Base-by-base conservation (phyloP, 2,329 filamentous ascomycete species). In the Pyricularia pennisetigena region DNA sequence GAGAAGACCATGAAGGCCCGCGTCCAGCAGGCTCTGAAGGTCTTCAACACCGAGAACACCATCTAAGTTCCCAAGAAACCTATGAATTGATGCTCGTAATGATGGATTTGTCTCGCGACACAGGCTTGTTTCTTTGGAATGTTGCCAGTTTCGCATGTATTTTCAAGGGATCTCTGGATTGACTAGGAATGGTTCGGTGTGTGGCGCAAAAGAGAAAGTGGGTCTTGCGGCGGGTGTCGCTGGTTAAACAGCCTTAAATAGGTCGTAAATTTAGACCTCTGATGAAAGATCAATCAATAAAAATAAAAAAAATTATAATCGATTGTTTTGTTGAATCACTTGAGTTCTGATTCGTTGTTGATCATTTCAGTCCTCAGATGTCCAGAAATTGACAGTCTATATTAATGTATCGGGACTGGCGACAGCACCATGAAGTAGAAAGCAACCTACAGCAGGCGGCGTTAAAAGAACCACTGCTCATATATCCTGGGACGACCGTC, bases 1-100 rank as follows among this genome's bases (percentile, higher is more conserved):
- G 95, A 99, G 88, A 97, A 97, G 89, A 93, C 90, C 77, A 99
- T 98, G 95, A 86, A 85, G 77, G 82, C 84, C 75, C 92, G 95
- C 81, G 88, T 97, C 72, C 78, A 87, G 74, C 88, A 89, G 79
- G 94, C 91, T 70, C 89, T 99, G 71, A 84, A 90, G 76, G 94
- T 98, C 85, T 99, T 99, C 87, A 94, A 95, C 85, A 87, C 92
- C 75, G 86, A 90, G 75, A 86, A 86, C 76, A 86, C 93, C 82
- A 81, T 94, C 80, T 96, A 91, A 87, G 8, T 61, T 24, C 12
- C 57, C 24, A 20, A 9, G 9, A 4, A 24, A 61, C 24, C 57
- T 24, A 61, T 61, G 10, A 24, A 26, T 24, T 26, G 57, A 61
- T 41, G 32, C 57, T 61, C 24, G 57, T 61, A 24, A 61, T 26